Evolutionary conservation across 139 green algal species (phyloP), one percentile per base, ranked within the genome.

Genomic region (Chlorella sp.): DNA sequence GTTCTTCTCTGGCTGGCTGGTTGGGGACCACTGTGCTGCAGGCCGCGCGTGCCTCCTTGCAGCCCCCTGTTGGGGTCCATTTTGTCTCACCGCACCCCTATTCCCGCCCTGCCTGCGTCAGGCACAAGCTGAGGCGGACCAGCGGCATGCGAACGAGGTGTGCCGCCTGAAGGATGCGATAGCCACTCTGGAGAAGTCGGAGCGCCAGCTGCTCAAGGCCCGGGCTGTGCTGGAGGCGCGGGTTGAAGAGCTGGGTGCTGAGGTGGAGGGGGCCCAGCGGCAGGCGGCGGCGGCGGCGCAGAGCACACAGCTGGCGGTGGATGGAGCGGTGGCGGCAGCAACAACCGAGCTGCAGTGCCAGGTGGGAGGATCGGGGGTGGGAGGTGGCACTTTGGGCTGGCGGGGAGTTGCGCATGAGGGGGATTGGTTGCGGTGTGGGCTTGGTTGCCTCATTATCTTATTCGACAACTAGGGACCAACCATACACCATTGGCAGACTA

Each of bases 171-270:
- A 55, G 21, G 55, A 68, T 3, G 34, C 32, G 1, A 69, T 62
- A 38, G 74, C 55, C 9, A 32, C 6, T 5, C 74, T 81, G 74
- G 74, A 47, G 34, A 47, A 30, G 23, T 25, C 28, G n/a, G 44
- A 64, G 72, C 72, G 72, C 17, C 72, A 79, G 72, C 72, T 63
- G 72, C 72, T 79, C 72, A 64, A 79, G 72, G 44, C 44, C 4
- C 72, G 62, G n/a, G 44, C 44, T 0, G 44, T 65, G 72, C 32
- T 62, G 20, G 44, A 65, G 72, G 72, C 47, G 0, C 72, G 32
- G 0, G 21, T 62, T 16, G 20, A 51, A 2, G 72, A 79, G 44
- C 72, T 65, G 72, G 72, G 62, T 30, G 47, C 28, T 21, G 28
- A 51, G 47, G 12, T 62, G n/a, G 72, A 39, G 72, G 44, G 44